Conservation (phyloP, 2,329 filamentous ascomycete species). For the Colletotrichum spinosum region DNA sequence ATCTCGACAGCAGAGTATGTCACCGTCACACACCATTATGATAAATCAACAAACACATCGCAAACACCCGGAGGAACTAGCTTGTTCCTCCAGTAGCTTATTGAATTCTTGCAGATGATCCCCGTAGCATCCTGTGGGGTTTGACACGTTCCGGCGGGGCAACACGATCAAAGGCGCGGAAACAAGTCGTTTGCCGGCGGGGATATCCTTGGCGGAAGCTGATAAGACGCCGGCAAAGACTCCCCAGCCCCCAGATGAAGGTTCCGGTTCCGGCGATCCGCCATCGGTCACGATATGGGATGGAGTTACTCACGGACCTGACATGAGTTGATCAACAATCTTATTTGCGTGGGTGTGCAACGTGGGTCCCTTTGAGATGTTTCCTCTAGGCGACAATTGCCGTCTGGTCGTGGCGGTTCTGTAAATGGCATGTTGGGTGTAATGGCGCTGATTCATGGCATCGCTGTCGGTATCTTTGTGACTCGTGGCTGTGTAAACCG, state of each 20-base stretch:
- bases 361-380: neutral
- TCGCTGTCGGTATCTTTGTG: neutral
- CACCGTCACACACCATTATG: constrained; percentile 6
- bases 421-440: neutral
- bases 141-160: constrained; percentile 24
- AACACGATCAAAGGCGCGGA: constrained; percentile 16
- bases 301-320: constrained; percentile 8
- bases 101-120: constrained; percentile 12
- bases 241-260: constrained; percentile 15
- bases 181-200: constrained; percentile 17
- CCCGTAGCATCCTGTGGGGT: constrained; percentile 19
- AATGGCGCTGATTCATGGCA: neutral
- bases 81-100: constrained; percentile 17
- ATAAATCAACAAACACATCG: constrained; percentile 2
- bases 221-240: constrained; percentile 32
- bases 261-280: constrained; percentile 35
- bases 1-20: constrained; percentile 15
- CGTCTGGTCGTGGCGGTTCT: neutral
- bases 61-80: constrained; percentile 6
- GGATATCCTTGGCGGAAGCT: constrained; percentile 7
- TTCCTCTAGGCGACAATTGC: neutral
- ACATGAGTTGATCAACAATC: constrained; percentile 3
- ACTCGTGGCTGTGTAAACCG: too few relatives aligned
- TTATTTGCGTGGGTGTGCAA: neutral
- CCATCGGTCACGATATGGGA: neutral